Percentiles rank a stretch among this genome's conserved stretches.
Conservation (phyloP, 192 early-diverging fungal species). For the Backusella tarrabulga region DNA sequence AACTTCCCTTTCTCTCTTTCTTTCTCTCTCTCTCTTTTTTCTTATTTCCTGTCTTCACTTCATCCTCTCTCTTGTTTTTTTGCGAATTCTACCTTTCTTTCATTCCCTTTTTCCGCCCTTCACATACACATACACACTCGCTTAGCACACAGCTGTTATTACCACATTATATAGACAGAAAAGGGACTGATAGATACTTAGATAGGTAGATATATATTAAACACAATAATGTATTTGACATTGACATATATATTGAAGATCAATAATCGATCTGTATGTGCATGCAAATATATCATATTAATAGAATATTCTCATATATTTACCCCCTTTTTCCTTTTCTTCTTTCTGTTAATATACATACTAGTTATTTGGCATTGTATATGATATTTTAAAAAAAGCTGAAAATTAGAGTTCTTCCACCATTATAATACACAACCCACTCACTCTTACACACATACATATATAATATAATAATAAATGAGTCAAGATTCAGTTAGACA, state of each 20-base stretch:
- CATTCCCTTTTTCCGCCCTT: not conserved
- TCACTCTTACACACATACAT: not conserved
- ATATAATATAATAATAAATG: conserved; percentile 7
- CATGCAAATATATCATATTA: not conserved
- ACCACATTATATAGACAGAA: not conserved
- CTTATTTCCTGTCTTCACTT: not conserved
- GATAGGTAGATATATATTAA: not conserved
- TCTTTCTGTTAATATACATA: conserved; percentile 1
- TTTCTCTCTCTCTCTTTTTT: not conserved
- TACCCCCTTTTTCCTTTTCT: not conserved
- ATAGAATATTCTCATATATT: not conserved
- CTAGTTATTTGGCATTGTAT: not conserved
- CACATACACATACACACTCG: not conserved
- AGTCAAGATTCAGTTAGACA: conserved; percentile 4
- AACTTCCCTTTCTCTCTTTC: not conserved
- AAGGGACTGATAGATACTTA: not conserved
- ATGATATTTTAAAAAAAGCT: conserved; percentile 1
- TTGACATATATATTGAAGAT: not conserved
- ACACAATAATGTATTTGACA: not conserved
- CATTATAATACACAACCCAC: not conserved
- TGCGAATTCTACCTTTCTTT: not conserved
- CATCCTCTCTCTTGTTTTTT: not conserved
- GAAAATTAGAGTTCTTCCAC: not conserved
- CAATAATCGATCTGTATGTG: not conserved
- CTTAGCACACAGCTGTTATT: not conserved